A percentile compares a stretch with the other conserved stretches of the same genome.
phyloP scores from a whole-genome alignment of 2,329 filamentous ascomycete genomes.

The Nemania sp. region DNA sequence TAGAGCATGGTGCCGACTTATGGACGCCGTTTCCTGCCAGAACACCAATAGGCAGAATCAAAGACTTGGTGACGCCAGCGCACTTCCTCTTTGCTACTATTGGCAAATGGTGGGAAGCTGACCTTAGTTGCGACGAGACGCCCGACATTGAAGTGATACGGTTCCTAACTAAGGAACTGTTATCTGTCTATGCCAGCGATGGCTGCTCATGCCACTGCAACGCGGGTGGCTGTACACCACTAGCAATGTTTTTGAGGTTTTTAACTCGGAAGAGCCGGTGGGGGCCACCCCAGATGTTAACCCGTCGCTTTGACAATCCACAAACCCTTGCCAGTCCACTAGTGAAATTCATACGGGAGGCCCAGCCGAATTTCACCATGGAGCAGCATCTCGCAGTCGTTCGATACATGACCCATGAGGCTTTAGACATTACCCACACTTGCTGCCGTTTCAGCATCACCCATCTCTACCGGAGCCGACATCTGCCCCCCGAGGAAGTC shows the following conservation, averaged over 20 bases:
- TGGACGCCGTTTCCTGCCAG: constrained; percentile 6
- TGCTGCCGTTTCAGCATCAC: not conserved
- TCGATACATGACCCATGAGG: not conserved
- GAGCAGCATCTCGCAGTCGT: not conserved
- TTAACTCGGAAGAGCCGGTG: not conserved
- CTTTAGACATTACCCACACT: not conserved
- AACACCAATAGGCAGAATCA: not conserved
- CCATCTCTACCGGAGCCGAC: not conserved
- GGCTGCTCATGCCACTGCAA: constrained; percentile 6
- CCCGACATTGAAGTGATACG: not conserved
- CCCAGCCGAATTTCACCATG: not conserved
- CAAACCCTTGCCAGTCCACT: not conserved
- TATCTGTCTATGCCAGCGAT: not conserved
- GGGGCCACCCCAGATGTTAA: too few relatives aligned
- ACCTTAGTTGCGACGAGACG: not conserved
- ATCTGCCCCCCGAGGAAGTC: not conserved
- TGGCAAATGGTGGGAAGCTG: not conserved
- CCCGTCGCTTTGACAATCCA: not conserved
- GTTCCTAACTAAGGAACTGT: not conserved
- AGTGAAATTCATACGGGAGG: not conserved
- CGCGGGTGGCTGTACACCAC: constrained; percentile 5
- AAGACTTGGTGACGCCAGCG: constrained; percentile 9
- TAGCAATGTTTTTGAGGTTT: not conserved
- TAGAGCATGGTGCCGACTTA: constrained; percentile 17
- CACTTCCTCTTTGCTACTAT: constrained; percentile 12